phyloP scores from a whole-genome alignment of 306 rosid species.

The Oxytropis ochrocephala region DNA sequence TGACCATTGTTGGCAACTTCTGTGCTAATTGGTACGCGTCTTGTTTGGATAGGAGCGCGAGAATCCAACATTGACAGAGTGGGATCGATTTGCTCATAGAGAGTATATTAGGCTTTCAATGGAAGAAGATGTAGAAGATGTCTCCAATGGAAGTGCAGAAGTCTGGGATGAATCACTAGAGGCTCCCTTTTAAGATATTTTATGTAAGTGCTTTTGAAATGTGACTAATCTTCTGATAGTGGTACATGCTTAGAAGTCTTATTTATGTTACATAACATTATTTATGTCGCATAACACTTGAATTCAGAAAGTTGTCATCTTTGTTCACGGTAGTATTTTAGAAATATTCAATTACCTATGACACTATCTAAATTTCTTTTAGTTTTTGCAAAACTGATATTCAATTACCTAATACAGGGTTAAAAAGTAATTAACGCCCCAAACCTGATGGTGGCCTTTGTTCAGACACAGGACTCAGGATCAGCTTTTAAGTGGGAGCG shows the following conservation, averaged over 20 bases:
- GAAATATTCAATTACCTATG: not conserved
- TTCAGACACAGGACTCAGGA: slow-evolving; percentile 32
- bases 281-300: not conserved
- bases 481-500: slow-evolving; percentile 35
- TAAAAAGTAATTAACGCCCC: slow-evolving; percentile 34
- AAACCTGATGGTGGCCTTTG: slow-evolving; percentile 36
- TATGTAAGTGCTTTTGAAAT: slow-evolving; percentile 35
- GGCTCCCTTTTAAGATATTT: slow-evolving; percentile 76
- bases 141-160: slow-evolving; percentile 97
- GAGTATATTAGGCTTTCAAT: slow-evolving; percentile 98
- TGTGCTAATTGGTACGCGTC: slow-evolving; percentile 11
- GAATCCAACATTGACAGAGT: slow-evolving; percentile 97
- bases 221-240: not conserved
- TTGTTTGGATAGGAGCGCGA: slow-evolving; percentile 84
- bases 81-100: slow-evolving; percentile 99
- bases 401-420: slow-evolving; percentile 30
- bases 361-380: not conserved
- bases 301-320: slow-evolving; percentile 7
- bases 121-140: slow-evolving; percentile 99
- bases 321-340: not conserved
- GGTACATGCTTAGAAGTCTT: not conserved
- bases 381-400: slow-evolving; percentile 3
- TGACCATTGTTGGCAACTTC: slow-evolving; percentile 18
- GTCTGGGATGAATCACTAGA: slow-evolving; percentile 99
- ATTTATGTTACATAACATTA: not conserved